phyloP scores from a whole-genome alignment of 257 asterid genomes.

The Phtheirospermum japonicum region DNA sequence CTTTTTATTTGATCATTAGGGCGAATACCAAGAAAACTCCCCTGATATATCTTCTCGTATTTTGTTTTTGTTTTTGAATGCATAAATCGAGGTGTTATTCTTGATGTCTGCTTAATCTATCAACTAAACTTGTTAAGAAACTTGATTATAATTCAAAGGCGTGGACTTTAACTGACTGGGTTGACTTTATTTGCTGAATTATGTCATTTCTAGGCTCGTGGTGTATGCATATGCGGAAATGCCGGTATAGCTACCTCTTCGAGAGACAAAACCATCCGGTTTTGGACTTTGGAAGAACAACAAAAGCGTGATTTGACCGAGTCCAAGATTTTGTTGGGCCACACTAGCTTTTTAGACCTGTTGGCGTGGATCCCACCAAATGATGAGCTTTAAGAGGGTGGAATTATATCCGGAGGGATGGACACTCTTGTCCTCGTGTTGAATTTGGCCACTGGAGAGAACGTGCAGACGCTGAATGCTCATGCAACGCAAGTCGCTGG shows the following conservation, averaged over 20 bases:
- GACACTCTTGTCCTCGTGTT: constrained; percentile 81
- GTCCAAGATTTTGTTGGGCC: constrained; percentile 82
- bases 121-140: constrained; percentile 3
- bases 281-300: constrained; percentile 68
- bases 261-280: constrained; percentile 79
- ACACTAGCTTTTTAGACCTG: constrained; percentile 95
- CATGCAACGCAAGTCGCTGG: constrained; percentile 86
- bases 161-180: constrained; percentile 3
- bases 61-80: background rate
- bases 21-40: background rate
- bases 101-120: constrained; percentile 9
- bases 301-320: constrained; percentile 48
- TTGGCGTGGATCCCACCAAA: constrained; percentile 78
- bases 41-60: background rate
- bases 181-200: background rate
- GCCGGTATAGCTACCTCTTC: constrained; percentile 94
- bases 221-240: constrained; percentile 77
- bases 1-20: background rate
- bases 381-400: constrained; percentile 85
- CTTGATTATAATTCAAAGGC: constrained; percentile 19
- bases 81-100: constrained; percentile 5
- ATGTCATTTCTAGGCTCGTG: constrained; percentile 65
- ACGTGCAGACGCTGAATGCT: constrained; percentile 62
- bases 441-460: constrained; percentile 87
- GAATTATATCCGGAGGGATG: constrained; percentile 93